Evolutionary conservation across 306 rosid genomes (phyloP).

Genomic region (Prunus campanulata): DNA sequence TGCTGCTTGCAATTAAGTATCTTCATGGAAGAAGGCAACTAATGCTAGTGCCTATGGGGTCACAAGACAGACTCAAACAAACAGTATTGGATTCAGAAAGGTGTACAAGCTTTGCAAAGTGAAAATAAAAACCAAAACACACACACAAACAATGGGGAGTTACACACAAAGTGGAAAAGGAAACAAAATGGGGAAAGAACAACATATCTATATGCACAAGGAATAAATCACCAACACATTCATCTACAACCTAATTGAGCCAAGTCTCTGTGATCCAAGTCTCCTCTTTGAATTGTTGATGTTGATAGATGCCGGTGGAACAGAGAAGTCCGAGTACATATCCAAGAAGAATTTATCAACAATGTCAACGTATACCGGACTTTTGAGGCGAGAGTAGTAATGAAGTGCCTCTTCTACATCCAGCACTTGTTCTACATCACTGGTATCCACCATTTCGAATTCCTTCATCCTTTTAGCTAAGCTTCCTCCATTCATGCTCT

Average conservation of each 20-base stretch:
- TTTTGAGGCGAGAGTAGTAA: slow-evolving; percentile 85
- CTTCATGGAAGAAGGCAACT: too few relatives aligned
- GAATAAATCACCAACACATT: slow-evolving; percentile 23
- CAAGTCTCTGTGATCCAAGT: slow-evolving; percentile 34
- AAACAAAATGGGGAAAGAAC: slow-evolving; percentile 21
- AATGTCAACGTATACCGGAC: slow-evolving; percentile 75
- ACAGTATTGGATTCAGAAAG: slow-evolving; percentile 7
- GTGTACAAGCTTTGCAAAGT: not conserved
- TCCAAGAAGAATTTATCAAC: slow-evolving; percentile 83
- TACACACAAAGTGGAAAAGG: slow-evolving; percentile 22
- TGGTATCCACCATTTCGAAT: slow-evolving; percentile 64
- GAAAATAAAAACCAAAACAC: slow-evolving; percentile 29
- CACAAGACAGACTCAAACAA: slow-evolving; percentile 21
- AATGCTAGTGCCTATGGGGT: not conserved
- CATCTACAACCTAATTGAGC: slow-evolving; percentile 47
- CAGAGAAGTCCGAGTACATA: slow-evolving; percentile 55
- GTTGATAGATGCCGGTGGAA: slow-evolving; percentile 44
- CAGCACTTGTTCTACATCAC: slow-evolving; percentile 73
- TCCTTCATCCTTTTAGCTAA: slow-evolving; percentile 77
- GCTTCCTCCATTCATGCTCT: slow-evolving; percentile 28
- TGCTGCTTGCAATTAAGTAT: too few relatives aligned
- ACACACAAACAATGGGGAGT: not conserved
- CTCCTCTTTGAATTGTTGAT: slow-evolving; percentile 44
- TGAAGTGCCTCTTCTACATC: slow-evolving; percentile 94
- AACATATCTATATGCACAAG: slow-evolving; percentile 32